phyloP scores from a whole-genome alignment of 805 yeast species.

The Torulaspora franciscae region DNA sequence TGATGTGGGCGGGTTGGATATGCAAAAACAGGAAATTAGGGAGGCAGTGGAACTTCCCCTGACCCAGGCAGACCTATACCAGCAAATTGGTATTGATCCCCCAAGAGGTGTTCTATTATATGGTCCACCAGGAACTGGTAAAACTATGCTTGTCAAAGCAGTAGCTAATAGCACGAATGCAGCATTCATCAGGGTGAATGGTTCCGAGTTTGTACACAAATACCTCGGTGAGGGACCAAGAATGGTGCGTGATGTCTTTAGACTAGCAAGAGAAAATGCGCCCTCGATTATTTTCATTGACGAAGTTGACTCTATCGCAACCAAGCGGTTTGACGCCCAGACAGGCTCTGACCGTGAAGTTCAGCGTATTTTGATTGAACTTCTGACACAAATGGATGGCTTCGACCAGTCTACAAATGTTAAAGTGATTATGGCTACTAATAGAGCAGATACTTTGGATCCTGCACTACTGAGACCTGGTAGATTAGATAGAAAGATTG shows the following conservation, averaged over 20 bases:
- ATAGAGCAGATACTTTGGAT: constrained; percentile 98
- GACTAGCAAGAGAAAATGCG: constrained; percentile 94
- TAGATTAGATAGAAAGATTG: constrained; percentile 95
- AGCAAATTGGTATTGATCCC: constrained; percentile 97
- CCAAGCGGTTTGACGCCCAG: constrained; percentile 98
- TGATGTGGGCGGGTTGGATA: constrained; percentile 97
- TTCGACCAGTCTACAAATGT: constrained; percentile 94
- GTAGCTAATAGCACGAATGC: constrained; percentile 97
- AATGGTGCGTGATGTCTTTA: constrained; percentile 97
- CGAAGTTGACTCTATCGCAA: constrained; percentile 98
- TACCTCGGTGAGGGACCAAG: constrained; percentile 99
- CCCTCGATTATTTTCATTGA: constrained; percentile 97
- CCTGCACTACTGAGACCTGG: constrained; percentile 99
- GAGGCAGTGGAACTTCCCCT: constrained; percentile 97
- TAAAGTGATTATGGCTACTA: constrained; percentile 98
- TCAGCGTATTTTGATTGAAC: constrained; percentile 92
- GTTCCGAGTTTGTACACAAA: constrained; percentile 97
- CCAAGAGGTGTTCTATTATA: constrained; percentile 96
- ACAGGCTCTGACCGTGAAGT: constrained; percentile 99
- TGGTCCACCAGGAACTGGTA: constrained; percentile 99
- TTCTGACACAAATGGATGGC: constrained; percentile 98
- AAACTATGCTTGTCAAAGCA: constrained; percentile 97
- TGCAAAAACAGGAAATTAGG: constrained; percentile 98
- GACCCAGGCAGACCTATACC: constrained; percentile 91
- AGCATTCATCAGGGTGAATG: constrained; percentile 91